phyloP scores from a whole-genome alignment of 2,329 filamentous ascomycete species.

The Graphilbum ipis-grandicollis region DNA sequence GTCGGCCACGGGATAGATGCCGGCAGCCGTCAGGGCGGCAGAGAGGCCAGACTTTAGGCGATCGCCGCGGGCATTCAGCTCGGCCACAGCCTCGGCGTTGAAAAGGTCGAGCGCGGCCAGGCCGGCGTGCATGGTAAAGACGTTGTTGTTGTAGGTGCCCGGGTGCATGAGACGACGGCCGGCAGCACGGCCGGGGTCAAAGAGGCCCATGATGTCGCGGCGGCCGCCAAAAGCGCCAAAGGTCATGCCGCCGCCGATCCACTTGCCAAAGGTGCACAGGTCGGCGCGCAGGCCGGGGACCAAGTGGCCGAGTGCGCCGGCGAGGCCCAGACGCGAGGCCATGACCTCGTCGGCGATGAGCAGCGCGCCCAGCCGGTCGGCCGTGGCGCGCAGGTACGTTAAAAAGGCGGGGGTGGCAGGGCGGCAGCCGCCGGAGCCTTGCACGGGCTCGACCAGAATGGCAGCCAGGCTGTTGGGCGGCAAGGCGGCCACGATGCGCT shows the following conservation, averaged over 20 bases:
- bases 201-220: slow-evolving; percentile 52
- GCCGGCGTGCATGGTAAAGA: slow-evolving; percentile 40
- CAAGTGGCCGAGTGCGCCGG: slow-evolving; percentile 30
- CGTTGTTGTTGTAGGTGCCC: slow-evolving; percentile 47
- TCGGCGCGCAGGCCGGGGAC: slow-evolving; percentile 42
- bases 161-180: slow-evolving; percentile 34
- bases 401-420: slow-evolving; percentile 33
- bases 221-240: slow-evolving; percentile 42
- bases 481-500: slow-evolving; percentile 21
- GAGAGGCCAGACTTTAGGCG: slow-evolving; percentile 10
- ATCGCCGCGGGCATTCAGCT: slow-evolving; percentile 17
- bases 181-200: slow-evolving; percentile 41
- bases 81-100: slow-evolving; percentile 14
- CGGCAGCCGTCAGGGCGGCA: slow-evolving; percentile 14
- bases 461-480: slow-evolving; percentile 30
- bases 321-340: slow-evolving; percentile 37
- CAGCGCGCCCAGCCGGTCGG: slow-evolving; percentile 14
- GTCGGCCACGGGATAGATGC: slow-evolving; percentile 12
- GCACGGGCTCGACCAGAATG: slow-evolving; percentile 47
- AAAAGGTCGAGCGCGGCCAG: slow-evolving; percentile 20
- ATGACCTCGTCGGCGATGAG: slow-evolving; percentile 59
- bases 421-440: slow-evolving; percentile 41
- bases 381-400: slow-evolving; percentile 6
- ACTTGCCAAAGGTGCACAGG: slow-evolving; percentile 38
- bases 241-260: slow-evolving; percentile 37